Conservation (phyloP, 345 rosid species). For the Hibiscus trionum region DNA sequence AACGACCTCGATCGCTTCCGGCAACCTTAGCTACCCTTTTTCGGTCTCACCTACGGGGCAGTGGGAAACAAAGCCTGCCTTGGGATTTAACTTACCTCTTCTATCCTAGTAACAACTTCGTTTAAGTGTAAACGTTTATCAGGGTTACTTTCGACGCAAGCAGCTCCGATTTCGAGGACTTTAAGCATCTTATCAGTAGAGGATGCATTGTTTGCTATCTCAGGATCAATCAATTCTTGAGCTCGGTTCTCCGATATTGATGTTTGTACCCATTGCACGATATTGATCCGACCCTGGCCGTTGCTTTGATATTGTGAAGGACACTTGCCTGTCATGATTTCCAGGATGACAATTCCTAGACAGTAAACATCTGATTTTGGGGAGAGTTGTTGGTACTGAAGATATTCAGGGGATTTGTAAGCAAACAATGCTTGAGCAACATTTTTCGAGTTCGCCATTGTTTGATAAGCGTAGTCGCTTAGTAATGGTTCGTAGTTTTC, state of each 20-base stretch:
- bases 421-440: slow-evolving; percentile 46
- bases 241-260: slow-evolving; percentile 31
- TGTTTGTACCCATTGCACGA: slow-evolving; percentile 49
- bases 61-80: not conserved
- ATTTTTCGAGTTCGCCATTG: slow-evolving; percentile 30
- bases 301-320: slow-evolving; percentile 62
- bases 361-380: slow-evolving; percentile 73
- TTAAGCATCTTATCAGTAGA: slow-evolving; percentile 36
- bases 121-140: slow-evolving; percentile 38
- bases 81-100: slow-evolving; percentile 26
- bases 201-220: slow-evolving; percentile 29
- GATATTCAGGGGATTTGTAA: slow-evolving; percentile 55
- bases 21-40: slow-evolving; percentile 2
- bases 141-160: slow-evolving; percentile 48
- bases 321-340: slow-evolving; percentile 67
- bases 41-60: not conserved
- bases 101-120: slow-evolving; percentile 55
- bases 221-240: slow-evolving; percentile 63
- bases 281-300: slow-evolving; percentile 52
- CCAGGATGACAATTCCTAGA: slow-evolving; percentile 65
- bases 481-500: slow-evolving; percentile 46
- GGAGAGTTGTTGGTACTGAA: slow-evolving; percentile 33
- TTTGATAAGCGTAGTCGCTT: slow-evolving; percentile 57
- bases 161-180: slow-evolving; percentile 49
- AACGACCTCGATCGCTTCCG: not conserved